A percentile compares a stretch with the other conserved stretches of the same genome.
phyloP scores from a whole-genome alignment of 305 asterid species.

The Vinca major region DNA sequence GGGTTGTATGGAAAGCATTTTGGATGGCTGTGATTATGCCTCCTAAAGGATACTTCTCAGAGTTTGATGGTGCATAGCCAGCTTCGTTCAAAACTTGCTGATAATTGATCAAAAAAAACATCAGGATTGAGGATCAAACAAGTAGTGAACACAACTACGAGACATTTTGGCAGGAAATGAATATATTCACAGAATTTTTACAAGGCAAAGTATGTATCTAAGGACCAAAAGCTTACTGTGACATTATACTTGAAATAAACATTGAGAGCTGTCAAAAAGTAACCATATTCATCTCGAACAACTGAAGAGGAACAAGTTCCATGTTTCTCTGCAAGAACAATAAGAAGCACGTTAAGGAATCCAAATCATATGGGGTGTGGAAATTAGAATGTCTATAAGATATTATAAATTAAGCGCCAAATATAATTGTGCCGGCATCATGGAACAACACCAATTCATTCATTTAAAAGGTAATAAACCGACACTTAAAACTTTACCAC shows the following conservation, averaged over 20 bases:
- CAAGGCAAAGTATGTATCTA: not conserved
- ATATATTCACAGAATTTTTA: not conserved
- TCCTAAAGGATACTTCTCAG: slow-evolving; percentile 70
- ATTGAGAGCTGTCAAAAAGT: slow-evolving; percentile 63
- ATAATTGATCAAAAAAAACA: slow-evolving; percentile 17
- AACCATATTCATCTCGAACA: slow-evolving; percentile 57
- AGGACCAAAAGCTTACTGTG: slow-evolving; percentile 47
- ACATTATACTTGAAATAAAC: slow-evolving; percentile 69
- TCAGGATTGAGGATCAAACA: not conserved
- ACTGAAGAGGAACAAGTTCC: slow-evolving; percentile 79
- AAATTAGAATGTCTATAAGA: too few relatives aligned
- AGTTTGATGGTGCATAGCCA: slow-evolving; percentile 77
- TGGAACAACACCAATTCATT: not conserved
- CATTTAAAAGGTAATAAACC: not conserved
- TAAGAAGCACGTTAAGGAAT: slow-evolving; percentile 17
- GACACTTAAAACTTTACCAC: not conserved
- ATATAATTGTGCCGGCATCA: not conserved
- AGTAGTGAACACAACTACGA: not conserved
- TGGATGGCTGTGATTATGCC: slow-evolving; percentile 75
- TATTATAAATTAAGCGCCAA: too few relatives aligned
- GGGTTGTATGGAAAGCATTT: slow-evolving; percentile 67
- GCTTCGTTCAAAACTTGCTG: slow-evolving; percentile 64
- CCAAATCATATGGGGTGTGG: slow-evolving; percentile 3
- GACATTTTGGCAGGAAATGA: not conserved
- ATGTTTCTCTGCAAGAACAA: slow-evolving; percentile 57